Conservation (phyloP, 225 moss, liverwort and hornwort genomes). For the Sphagnum contortum region DNA sequence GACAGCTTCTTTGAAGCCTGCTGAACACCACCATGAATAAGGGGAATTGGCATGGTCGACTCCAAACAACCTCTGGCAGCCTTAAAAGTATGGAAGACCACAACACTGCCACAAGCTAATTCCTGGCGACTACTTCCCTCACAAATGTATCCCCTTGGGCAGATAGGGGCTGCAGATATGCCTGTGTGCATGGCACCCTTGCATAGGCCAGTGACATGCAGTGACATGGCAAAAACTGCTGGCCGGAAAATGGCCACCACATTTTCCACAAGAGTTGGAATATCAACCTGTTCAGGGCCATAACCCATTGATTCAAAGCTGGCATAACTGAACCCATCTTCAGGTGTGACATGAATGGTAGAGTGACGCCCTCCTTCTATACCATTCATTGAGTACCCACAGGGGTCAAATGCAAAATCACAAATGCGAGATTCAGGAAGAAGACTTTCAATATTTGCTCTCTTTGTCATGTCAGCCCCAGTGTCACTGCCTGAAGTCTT, state of each 20-base stretch:
- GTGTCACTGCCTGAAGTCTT: slow-evolving; percentile 27
- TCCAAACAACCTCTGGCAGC: slow-evolving; percentile 5
- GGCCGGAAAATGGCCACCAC: slow-evolving; percentile 55
- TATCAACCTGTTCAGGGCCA: slow-evolving; percentile 35
- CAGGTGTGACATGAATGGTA: slow-evolving; percentile 83
- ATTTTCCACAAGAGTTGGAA: slow-evolving; percentile 31
- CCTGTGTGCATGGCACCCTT: slow-evolving; percentile 20
- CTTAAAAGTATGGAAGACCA: slow-evolving; percentile 68
- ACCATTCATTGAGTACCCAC: slow-evolving; percentile 87
- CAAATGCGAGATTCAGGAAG: slow-evolving; percentile 55
- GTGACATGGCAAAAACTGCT: slow-evolving; percentile 50
- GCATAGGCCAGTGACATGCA: slow-evolving; percentile 31
- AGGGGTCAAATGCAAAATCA: slow-evolving; percentile 77
- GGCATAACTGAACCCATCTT: slow-evolving; percentile 68
- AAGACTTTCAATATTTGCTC: slow-evolving; percentile 36
- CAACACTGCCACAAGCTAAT: slow-evolving; percentile 44
- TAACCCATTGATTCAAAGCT: slow-evolving; percentile 94
- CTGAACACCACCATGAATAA: slow-evolving; percentile 11
- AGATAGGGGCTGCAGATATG: slow-evolving; percentile 35
- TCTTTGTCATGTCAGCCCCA: slow-evolving; percentile 58
- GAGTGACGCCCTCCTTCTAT: slow-evolving; percentile 65
- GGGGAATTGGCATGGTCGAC: slow-evolving; percentile 5
- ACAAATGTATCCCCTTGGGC: slow-evolving; percentile 52
- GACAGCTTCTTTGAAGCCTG: slow-evolving; percentile 23
- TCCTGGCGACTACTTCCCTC: slow-evolving; percentile 72